phyloP scores from a whole-genome alignment of 306 rosid genomes.

The Acmispon strigosus region DNA sequence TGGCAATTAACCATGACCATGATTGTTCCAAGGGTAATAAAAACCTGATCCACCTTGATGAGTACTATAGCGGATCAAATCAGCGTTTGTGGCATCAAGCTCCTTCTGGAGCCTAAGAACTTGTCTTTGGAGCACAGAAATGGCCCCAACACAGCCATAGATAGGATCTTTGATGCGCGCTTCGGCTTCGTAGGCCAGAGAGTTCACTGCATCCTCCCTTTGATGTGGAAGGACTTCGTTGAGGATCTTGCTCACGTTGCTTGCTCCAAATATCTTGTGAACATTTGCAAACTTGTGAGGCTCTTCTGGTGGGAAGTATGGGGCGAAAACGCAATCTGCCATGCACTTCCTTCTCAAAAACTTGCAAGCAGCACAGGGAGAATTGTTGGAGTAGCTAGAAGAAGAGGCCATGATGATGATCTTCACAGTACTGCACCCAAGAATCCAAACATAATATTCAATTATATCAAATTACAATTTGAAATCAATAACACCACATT shows the following conservation, averaged over 20 bases:
- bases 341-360: constrained; percentile 76
- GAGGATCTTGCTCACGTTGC: constrained; percentile 79
- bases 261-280: constrained; percentile 92
- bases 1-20: too few species aligned
- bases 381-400: constrained; percentile 45
- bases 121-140: constrained; percentile 77
- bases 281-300: constrained; percentile 81
- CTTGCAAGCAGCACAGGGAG: constrained; percentile 97
- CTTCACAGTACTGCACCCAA: not conserved
- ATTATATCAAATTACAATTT: too few species aligned
- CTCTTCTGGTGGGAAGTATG: constrained; percentile 87
- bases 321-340: constrained; percentile 73
- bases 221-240: constrained; percentile 77
- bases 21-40: too few species aligned
- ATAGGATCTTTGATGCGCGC: constrained; percentile 90
- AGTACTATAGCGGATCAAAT: constrained; percentile 49
- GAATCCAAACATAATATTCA: not conserved
- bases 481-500: too few species aligned
- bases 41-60: not conserved
- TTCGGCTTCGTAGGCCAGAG: constrained; percentile 90
- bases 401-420: constrained; percentile 55
- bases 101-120: constrained; percentile 78
- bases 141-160: constrained; percentile 86
- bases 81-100: constrained; percentile 73
- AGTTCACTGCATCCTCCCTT: constrained; percentile 82